Evolutionary conservation across 73 alveolate species (phyloP).

Genomic region (Paraurostyla sp.): DNA sequence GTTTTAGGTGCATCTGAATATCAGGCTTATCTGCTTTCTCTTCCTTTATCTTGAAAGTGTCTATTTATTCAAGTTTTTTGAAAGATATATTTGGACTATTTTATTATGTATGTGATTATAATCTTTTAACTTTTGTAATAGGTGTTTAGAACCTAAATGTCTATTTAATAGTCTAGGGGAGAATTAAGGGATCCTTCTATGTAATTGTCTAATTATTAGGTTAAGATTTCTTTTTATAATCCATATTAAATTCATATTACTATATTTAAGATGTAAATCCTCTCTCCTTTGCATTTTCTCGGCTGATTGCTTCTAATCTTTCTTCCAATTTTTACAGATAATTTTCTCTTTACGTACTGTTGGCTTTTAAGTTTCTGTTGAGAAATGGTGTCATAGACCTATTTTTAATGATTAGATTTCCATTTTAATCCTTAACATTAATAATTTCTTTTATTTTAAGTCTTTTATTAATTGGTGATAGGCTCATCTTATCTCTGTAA

Average conservation of each 20-base stretch:
- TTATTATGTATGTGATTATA: neutral
- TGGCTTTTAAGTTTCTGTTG: neutral
- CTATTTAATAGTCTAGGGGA: too few relatives aligned
- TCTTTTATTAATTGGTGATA: too few relatives aligned
- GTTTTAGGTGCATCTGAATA: neutral
- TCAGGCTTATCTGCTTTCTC: neutral
- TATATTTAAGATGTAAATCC: neutral
- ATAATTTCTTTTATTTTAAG: too few relatives aligned
- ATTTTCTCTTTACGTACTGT: neutral
- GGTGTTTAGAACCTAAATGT: too few relatives aligned
- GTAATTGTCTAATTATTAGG: neutral
- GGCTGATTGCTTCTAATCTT: neutral
- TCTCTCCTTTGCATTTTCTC: neutral
- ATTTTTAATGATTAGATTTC: too few relatives aligned
- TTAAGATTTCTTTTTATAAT: too few relatives aligned
- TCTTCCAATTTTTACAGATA: neutral
- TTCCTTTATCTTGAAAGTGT: neutral
- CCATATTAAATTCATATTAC: neutral
- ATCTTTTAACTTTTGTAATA: too few relatives aligned
- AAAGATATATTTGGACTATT: neutral
- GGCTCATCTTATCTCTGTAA: neutral
- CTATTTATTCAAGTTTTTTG: neutral
- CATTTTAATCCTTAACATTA: too few relatives aligned
- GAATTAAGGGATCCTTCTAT: neutral
- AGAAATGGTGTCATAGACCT: conserved; percentile 12